phyloP scores from a whole-genome alignment of 306 rosid species.

The Trifolium subterraneum region DNA sequence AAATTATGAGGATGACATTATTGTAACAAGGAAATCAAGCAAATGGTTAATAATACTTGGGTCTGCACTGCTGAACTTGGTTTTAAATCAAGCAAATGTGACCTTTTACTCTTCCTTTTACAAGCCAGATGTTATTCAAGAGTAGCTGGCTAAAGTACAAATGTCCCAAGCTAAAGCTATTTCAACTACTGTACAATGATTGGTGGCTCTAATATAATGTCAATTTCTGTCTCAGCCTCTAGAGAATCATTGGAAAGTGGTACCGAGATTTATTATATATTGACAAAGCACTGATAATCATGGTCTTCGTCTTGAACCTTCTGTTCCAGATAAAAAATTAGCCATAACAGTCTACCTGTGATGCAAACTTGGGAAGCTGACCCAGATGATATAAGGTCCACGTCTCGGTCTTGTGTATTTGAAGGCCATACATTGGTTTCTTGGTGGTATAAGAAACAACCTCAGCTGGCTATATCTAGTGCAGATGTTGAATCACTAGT shows the following conservation, averaged over 20 bases:
- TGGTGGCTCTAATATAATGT: neutral
- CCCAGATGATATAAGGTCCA: neutral
- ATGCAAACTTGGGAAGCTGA: neutral
- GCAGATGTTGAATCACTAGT: neutral
- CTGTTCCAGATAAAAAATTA: neutral
- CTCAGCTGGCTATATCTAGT: neutral
- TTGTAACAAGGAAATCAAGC: too few species aligned
- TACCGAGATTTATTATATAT: neutral
- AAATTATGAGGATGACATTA: too few species aligned
- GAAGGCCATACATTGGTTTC: neutral
- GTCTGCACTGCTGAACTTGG: too few species aligned
- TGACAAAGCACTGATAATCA: neutral
- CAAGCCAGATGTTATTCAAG: neutral
- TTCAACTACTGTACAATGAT: neutral
- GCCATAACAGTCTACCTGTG: neutral
- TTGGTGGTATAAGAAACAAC: constrained; percentile 3
- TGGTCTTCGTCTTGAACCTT: neutral
- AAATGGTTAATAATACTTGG: too few species aligned
- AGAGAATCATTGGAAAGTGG: constrained; percentile 2
- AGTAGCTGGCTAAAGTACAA: neutral
- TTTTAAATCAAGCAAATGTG: too few species aligned
- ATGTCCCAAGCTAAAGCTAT: neutral
- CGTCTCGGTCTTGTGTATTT: neutral
- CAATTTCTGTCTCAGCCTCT: neutral
- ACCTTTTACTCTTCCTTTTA: too few species aligned